Conservation (phyloP, 805 yeast genomes). For the Saccharomyces paradoxus region DNA sequence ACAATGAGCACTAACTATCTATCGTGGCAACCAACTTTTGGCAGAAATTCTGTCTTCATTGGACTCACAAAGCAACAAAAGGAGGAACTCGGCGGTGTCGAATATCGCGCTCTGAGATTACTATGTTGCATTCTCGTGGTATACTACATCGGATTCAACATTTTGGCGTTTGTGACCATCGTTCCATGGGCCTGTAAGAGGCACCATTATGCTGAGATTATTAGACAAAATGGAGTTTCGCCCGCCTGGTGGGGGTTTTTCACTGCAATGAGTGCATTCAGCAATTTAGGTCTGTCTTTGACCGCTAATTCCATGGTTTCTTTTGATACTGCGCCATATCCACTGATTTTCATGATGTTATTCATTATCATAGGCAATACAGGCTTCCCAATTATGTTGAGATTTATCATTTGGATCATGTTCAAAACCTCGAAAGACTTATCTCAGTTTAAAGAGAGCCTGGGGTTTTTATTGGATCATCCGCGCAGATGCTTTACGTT, state of each 20-base stretch:
- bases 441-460: slow-evolving; percentile 57
- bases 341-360: slow-evolving; percentile 52
- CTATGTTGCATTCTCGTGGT: slow-evolving; percentile 52
- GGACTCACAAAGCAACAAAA: slow-evolving; percentile 74
- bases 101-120: slow-evolving; percentile 77
- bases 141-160: slow-evolving; percentile 69
- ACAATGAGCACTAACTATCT: slow-evolving; percentile 55
- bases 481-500: slow-evolving; percentile 94
- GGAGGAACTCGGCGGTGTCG: slow-evolving; percentile 94
- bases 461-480: slow-evolving; percentile 81
- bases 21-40: slow-evolving; percentile 85
- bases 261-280: slow-evolving; percentile 67
- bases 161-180: slow-evolving; percentile 42
- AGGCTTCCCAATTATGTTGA: slow-evolving; percentile 76
- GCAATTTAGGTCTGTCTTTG: slow-evolving; percentile 74
- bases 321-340: slow-evolving; percentile 56
- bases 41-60: slow-evolving; percentile 89
- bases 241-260: slow-evolving; percentile 93
- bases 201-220: slow-evolving; percentile 34
- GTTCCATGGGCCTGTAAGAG: slow-evolving; percentile 51
- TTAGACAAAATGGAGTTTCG: slow-evolving; percentile 48
- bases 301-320: slow-evolving; percentile 70
- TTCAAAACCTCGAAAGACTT: slow-evolving; percentile 57
- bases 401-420: slow-evolving; percentile 74
- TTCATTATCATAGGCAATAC: slow-evolving; percentile 87